Evolutionary conservation across 108 stramenopile genomes (phyloP).

Genomic region (Seminavis robusta): DNA sequence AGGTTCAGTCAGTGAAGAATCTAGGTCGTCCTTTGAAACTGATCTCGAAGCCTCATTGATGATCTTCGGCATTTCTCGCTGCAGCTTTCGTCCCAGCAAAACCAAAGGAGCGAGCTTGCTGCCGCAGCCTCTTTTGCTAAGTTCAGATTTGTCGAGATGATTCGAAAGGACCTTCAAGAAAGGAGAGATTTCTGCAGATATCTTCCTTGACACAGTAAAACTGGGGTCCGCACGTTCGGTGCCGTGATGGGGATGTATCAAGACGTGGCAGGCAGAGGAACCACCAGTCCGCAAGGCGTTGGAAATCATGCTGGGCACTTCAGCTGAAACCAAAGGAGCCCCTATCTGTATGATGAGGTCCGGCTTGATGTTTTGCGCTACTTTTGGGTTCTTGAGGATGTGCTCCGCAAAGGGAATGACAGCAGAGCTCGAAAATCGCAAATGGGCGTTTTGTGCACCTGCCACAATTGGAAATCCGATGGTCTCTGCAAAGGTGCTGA

Average conservation of each 20-base stretch:
- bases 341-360: constrained; percentile 89
- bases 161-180: constrained; percentile 34
- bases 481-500: constrained; percentile 55
- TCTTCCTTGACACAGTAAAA: constrained; percentile 60
- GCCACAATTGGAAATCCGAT: constrained; percentile 78
- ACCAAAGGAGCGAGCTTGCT: constrained; percentile 67
- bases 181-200: constrained; percentile 43
- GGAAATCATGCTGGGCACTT: constrained; percentile 55
- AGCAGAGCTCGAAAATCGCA: constrained; percentile 48
- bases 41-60: constrained; percentile 36
- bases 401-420: constrained; percentile 83
- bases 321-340: constrained; percentile 77
- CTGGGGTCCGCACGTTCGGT: constrained; percentile 65
- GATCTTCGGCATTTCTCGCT: constrained; percentile 53
- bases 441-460: constrained; percentile 56
- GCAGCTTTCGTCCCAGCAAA: constrained; percentile 46
- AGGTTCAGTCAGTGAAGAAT: constrained; percentile 85
- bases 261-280: constrained; percentile 35
- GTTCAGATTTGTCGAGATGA: constrained; percentile 6
- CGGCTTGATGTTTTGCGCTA: constrained; percentile 60
- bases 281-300: constrained; percentile 18
- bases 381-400: constrained; percentile 60
- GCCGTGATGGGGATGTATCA: constrained; percentile 62
- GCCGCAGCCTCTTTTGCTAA: constrained; percentile 3
- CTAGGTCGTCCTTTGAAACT: constrained; percentile 1